These are phyloP conservation scores for Dendrobium nobile DNA, from an alignment of 106 monocot genomes.

Conservation along the genomic window DNA sequence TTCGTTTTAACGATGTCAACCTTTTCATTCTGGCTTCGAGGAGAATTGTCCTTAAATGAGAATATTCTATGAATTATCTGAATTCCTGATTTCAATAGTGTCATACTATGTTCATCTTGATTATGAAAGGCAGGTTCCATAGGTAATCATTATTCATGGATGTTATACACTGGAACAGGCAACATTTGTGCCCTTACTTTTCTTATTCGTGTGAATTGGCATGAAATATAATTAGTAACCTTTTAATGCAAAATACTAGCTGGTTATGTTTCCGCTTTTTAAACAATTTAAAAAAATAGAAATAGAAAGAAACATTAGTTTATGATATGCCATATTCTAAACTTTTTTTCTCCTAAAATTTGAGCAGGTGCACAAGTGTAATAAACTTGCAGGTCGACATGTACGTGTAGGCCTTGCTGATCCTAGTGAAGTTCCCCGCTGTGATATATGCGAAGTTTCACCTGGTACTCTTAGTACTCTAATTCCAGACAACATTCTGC, in stretches of 20 bases:
- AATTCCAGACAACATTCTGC: neutral
- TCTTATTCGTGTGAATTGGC: too few relatives aligned
- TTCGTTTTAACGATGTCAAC: neutral
- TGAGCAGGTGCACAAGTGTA: conserved; percentile 87
- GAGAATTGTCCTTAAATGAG: neutral
- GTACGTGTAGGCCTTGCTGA: conserved; percentile 86
- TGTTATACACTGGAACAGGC: neutral
- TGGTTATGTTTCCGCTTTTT: neutral
- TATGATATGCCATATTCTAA: neutral
- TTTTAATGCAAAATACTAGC: too few relatives aligned
- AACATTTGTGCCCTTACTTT: neutral
- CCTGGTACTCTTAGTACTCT: conserved; percentile 42
- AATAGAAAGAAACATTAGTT: neutral
- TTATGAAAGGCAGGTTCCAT: neutral
- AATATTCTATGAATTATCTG: neutral
- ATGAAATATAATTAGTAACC: too few relatives aligned
- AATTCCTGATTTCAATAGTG: neutral
- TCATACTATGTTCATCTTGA: neutral
- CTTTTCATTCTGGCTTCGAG: neutral
- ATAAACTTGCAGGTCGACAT: conserved; percentile 95
- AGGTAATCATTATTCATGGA: neutral
- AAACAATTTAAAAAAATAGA: neutral
- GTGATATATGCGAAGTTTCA: conserved; percentile 93
- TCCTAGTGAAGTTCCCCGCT: conserved; percentile 68
- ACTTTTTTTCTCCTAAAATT: neutral